phyloP scores from a whole-genome alignment of 2,329 filamentous ascomycete genomes.

The Aureobasidium melanogenum region DNA sequence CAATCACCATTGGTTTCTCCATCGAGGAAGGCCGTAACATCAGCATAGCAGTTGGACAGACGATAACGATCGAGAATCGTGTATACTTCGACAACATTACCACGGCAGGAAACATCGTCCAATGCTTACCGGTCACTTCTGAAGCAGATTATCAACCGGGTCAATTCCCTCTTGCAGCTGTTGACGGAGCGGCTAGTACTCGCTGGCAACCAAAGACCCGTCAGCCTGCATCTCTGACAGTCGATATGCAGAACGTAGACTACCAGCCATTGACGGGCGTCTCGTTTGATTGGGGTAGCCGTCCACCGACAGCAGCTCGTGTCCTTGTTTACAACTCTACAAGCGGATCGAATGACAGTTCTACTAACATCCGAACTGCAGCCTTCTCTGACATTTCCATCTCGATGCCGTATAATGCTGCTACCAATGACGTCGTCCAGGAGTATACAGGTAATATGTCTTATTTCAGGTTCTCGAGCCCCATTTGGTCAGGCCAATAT shows the following conservation, averaged over 20 bases:
- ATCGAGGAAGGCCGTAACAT: slow-evolving; percentile 32
- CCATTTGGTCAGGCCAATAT: slow-evolving; percentile 36
- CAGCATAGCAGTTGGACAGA: slow-evolving; percentile 36
- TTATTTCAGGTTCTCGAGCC: slow-evolving; percentile 30
- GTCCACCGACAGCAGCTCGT: slow-evolving; percentile 45
- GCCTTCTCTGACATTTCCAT: slow-evolving; percentile 28
- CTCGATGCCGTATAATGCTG: slow-evolving; percentile 32
- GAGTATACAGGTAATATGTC: slow-evolving; percentile 38
- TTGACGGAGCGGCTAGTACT: slow-evolving; percentile 58
- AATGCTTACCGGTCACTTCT: slow-evolving; percentile 49
- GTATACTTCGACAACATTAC: slow-evolving; percentile 35
- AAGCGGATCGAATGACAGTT: slow-evolving; percentile 19
- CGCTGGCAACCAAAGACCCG: slow-evolving; percentile 54
- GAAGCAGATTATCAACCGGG: slow-evolving; percentile 46
- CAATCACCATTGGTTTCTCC: slow-evolving; percentile 42
- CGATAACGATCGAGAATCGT: slow-evolving; percentile 35
- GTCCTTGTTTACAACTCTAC: slow-evolving; percentile 48
- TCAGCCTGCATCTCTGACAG: slow-evolving; percentile 47
- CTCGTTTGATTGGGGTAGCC: slow-evolving; percentile 52
- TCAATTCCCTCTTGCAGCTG: slow-evolving; percentile 59
- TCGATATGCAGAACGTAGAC: slow-evolving; percentile 37
- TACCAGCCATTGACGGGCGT: slow-evolving; percentile 40
- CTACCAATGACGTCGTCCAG: slow-evolving; percentile 27
- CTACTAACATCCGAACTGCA: slow-evolving; percentile 17
- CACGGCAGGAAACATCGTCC: slow-evolving; percentile 46